A percentile compares a stretch with the other conserved stretches of the same genome.
Evolutionary conservation across 495 filamentous ascomycete genomes (phyloP).

Genomic region (Neurospora sp.): DNA sequence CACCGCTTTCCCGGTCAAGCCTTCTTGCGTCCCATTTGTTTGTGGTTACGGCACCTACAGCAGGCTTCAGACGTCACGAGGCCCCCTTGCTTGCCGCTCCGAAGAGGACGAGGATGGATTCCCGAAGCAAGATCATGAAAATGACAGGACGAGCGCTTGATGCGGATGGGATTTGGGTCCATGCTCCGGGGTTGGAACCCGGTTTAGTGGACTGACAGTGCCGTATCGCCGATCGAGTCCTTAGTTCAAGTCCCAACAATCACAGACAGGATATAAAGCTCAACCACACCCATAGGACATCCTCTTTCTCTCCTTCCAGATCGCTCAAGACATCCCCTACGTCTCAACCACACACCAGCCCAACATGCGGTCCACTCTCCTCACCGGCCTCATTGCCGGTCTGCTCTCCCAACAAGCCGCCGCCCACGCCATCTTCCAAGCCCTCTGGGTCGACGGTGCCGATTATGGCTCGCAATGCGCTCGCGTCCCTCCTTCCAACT

Average conservation of each 20-base stretch:
- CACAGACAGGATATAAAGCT: background rate
- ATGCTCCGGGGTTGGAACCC: background rate
- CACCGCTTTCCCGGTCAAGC: slow-evolving; percentile 8
- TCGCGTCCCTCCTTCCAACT: slow-evolving; percentile 34
- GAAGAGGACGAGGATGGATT: background rate
- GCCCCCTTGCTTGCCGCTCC: background rate
- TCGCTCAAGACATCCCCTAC: background rate
- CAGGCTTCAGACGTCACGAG: background rate
- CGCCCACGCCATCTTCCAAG: slow-evolving; percentile 42
- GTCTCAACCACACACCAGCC: background rate
- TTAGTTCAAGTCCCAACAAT: background rate
- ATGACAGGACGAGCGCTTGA: background rate
- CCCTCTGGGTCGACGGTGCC: slow-evolving; percentile 40
- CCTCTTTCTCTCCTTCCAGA: background rate
- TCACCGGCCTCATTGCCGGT: slow-evolving; percentile 19
- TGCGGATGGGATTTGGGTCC: background rate
- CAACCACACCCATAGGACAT: background rate
- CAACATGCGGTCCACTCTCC: slow-evolving; percentile 32
- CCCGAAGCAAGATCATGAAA: background rate
- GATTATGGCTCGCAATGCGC: slow-evolving; percentile 35
- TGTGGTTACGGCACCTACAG: background rate
- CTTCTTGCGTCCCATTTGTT: background rate
- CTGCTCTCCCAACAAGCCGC: slow-evolving; percentile 26
- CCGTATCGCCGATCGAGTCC: slow-evolving; percentile 1
- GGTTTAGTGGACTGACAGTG: slow-evolving; percentile 6